These are phyloP conservation scores for Crithidia acanthocephali DNA, from an alignment of 208 protist genomes.

Conservation along the genomic window DNA sequence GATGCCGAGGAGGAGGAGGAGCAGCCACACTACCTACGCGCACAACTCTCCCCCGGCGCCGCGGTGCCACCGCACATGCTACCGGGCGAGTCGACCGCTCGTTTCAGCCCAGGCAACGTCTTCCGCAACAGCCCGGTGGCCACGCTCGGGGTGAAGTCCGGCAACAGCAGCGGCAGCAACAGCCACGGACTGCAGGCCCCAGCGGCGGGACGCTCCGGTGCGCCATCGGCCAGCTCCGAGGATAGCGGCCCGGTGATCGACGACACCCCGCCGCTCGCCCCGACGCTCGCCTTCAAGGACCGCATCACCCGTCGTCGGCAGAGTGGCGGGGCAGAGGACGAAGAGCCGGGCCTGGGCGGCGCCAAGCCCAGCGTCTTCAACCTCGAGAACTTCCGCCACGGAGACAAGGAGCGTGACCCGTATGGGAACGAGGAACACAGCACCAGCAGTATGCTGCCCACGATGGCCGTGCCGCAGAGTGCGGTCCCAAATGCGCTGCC, in stretches of 20 bases:
- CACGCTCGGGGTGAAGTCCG: background rate
- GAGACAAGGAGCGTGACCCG: background rate
- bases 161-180: background rate
- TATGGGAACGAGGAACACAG: slow-evolving; percentile 10
- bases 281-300: slow-evolving; percentile 15
- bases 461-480: background rate
- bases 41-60: background rate
- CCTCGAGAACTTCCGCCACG: slow-evolving; percentile 8
- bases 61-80: background rate
- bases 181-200: background rate
- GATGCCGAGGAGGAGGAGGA: slow-evolving; percentile 13
- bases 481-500: slow-evolving; percentile 12
- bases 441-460: background rate
- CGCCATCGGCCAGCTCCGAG: slow-evolving; percentile 30
- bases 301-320: slow-evolving; percentile 20
- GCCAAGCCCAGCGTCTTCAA: slow-evolving; percentile 25
- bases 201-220: background rate
- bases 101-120: slow-evolving; percentile 17
- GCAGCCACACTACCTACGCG: background rate
- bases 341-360: background rate
- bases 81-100: slow-evolving; percentile 7
- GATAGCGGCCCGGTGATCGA: slow-evolving; percentile 33
- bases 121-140: slow-evolving; percentile 11
- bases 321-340: slow-evolving; percentile 8
- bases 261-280: slow-evolving; percentile 33